Evolutionary conservation across 306 rosid species (phyloP).

Genomic region (Aeschynomene evenia): DNA sequence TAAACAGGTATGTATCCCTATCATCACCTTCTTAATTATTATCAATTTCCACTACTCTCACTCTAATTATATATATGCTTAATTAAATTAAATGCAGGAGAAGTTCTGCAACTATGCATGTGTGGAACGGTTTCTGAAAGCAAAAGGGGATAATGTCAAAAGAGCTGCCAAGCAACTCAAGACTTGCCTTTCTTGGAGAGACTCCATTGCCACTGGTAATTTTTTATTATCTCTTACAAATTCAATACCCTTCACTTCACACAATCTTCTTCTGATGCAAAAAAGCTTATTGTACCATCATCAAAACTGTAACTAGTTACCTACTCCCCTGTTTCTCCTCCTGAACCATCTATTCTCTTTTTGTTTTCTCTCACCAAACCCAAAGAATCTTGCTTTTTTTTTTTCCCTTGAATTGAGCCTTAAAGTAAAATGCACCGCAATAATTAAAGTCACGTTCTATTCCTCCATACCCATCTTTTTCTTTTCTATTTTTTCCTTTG

Average conservation of each 20-base stretch:
- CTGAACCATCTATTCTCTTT: constrained; percentile 29
- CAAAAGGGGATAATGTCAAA: constrained; percentile 85
- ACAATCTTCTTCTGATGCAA: not conserved
- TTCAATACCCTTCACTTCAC: too few species aligned
- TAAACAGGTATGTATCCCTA: too few species aligned
- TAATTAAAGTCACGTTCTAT: constrained; percentile 50
- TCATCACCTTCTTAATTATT: too few species aligned
- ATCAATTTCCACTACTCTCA: not conserved
- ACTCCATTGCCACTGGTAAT: constrained; percentile 69
- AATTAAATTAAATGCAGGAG: constrained; percentile 48
- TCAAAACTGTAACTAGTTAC: constrained; percentile 13
- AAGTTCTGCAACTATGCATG: constrained; percentile 87
- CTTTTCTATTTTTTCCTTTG: not conserved
- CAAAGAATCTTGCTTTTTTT: constrained; percentile 70
- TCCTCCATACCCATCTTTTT: not conserved
- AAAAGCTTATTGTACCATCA: constrained; percentile 27
- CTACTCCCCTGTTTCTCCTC: constrained; percentile 14
- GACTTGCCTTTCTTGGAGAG: constrained; percentile 98
- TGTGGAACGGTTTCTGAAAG: constrained; percentile 75
- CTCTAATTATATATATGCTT: not conserved
- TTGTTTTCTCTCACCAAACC: constrained; percentile 31
- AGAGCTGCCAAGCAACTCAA: constrained; percentile 83
- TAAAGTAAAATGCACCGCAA: constrained; percentile 47
- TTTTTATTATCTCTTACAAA: not conserved
- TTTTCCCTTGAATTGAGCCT: constrained; percentile 43